Base-by-base conservation (phyloP, 495 filamentous ascomycete species). In the Podospora fimiseda region DNA sequence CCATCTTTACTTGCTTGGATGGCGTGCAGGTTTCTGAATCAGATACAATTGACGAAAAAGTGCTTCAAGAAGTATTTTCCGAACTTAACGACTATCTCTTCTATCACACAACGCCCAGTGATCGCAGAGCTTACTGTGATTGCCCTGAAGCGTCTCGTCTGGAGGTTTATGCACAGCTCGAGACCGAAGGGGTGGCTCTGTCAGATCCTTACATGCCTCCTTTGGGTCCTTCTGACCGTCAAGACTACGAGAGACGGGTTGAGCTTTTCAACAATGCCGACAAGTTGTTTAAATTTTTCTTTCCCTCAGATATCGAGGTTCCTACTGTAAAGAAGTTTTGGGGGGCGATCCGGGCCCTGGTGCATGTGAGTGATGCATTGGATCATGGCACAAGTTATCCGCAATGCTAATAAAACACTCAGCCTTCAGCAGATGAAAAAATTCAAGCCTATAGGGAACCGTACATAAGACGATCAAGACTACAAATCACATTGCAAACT, bases 301-400 rank as follows among this genome's bases (percentile, higher is more conserved):
- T 72, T 8, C 67, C 70, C 9, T 3, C 11, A 9, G 44, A 48
- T 18, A 23, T 38, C 2, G 41, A 59, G 33, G 58, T 54, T 1
- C 57, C 64, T 0, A 69, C 64, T 4, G 54, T 59, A 2, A 42
- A 52, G 2, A 68, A 68, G 41, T 74, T 62, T 50, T 72, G 71
- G 68, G 67, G 67, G 20, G 65, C 64, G 9, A 36, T 74, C 11
- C 30, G 55, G 18, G 33, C 20, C 14, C n/a, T 66, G 8, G 38
- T 71, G 3, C 48, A 54, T 27, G 62, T 71, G 39, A 20, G 58
- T 49, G 14, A 0, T 36, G 8, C 7, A 46, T 3, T 14, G 5
- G 14, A 42, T 6, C 14, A 15, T 42, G 15, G 5, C 5, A 16
- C 0, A 8, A 16, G 2, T 14, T 18, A 7, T 5, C 6, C 8